Evolutionary conservation across 2,329 filamentous ascomycete genomes (phyloP).

Genomic region (Calonectria hongkongensis): DNA sequence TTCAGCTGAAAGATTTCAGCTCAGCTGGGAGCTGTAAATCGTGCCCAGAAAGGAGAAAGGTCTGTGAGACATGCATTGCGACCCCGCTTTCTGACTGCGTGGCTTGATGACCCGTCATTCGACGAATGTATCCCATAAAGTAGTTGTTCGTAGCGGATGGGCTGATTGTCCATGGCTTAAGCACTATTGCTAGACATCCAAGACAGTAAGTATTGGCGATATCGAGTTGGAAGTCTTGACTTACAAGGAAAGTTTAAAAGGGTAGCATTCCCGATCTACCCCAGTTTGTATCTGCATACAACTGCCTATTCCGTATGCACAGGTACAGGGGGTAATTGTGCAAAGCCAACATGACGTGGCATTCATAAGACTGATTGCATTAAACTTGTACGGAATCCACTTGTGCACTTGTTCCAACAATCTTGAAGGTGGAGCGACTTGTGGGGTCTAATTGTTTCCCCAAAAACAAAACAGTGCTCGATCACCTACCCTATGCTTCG

Average conservation of each 20-base stretch:
- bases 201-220: background rate
- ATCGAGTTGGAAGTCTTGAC: background rate
- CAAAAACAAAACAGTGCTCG: too few species aligned
- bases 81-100: constrained; percentile 10
- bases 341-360: background rate
- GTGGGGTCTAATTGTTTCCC: too few species aligned
- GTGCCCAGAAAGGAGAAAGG: background rate
- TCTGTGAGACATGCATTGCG: background rate
- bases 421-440: too few species aligned
- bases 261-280: constrained; percentile 10
- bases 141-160: background rate
- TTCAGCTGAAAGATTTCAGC: background rate
- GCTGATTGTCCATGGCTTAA: background rate
- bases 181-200: background rate
- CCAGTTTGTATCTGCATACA: constrained; percentile 12
- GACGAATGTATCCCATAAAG: background rate
- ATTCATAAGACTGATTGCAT: too few species aligned
- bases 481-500: too few species aligned
- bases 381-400: too few species aligned
- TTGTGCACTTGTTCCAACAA: too few species aligned
- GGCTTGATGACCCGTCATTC: background rate
- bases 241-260: background rate
- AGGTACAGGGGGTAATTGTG: background rate
- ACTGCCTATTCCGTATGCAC: background rate
- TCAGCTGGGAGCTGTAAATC: background rate